Conservation (phyloP, 768 basidiomycete species). For the Cystofilobasidium capitatum region DNA sequence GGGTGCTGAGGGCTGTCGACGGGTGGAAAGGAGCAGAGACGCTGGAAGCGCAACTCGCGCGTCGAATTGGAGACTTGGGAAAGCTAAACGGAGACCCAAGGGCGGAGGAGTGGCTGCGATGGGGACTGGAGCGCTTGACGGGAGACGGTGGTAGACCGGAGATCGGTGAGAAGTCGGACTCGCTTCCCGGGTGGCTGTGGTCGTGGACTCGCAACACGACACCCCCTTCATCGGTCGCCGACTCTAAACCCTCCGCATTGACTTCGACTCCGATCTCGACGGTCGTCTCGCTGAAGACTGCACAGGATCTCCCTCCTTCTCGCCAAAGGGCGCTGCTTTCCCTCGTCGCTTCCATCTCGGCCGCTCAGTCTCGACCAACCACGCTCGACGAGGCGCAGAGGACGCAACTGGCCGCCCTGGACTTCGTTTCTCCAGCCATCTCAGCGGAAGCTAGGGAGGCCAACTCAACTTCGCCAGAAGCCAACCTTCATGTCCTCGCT, state of each 20-base stretch:
- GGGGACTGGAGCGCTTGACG: conserved; percentile 10
- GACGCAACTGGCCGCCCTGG: conserved; percentile 3
- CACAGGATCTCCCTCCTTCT: not conserved
- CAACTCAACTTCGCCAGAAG: not conserved
- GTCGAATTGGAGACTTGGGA: conserved; percentile 7
- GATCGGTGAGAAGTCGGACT: not conserved
- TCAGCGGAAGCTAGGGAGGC: not conserved
- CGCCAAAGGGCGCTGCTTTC: conserved; percentile 1
- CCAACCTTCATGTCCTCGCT: not conserved
- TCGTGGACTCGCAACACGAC: not conserved
- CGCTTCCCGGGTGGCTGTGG: not conserved
- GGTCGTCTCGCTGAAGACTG: not conserved
- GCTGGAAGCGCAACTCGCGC: conserved; percentile 14
- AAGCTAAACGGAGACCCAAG: not conserved
- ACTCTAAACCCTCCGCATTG: not conserved
- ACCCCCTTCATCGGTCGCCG: not conserved
- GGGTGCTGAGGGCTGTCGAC: conserved; percentile 7
- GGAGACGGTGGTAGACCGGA: not conserved
- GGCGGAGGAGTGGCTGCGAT: conserved; percentile 12
- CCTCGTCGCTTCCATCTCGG: conserved; percentile 13
- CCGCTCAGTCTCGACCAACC: conserved; percentile 1
- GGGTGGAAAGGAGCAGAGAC: conserved; percentile 6
- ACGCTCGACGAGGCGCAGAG: conserved; percentile 1
- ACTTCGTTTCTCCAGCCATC: not conserved
- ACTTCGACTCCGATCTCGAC: not conserved